Evolutionary conservation across 192 early-diverging fungal species (phyloP).

Genomic region (Podochytrium sp.): DNA sequence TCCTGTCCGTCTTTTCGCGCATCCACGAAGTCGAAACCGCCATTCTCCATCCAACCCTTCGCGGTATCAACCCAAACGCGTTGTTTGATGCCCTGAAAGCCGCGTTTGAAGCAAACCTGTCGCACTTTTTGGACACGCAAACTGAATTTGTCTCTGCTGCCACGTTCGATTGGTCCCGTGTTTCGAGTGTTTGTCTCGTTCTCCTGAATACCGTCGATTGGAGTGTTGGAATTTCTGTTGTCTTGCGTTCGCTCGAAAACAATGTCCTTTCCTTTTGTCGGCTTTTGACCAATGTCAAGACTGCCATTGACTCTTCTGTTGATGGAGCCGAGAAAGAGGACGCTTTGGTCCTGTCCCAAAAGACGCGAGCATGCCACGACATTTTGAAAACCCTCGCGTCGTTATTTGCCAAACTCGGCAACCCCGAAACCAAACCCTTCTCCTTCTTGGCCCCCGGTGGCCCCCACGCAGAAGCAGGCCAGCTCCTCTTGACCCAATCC

Average conservation of each 20-base stretch:
- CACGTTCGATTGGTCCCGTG: background rate
- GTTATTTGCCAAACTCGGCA: slow-evolving; percentile 27
- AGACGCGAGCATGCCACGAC: slow-evolving; percentile 29
- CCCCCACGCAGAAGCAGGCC: background rate
- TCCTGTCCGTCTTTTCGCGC: slow-evolving; percentile 17
- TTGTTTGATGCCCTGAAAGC: background rate
- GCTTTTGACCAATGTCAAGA: background rate
- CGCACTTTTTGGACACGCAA: background rate
- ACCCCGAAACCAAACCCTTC: background rate
- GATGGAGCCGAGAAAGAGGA: background rate
- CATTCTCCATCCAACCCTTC: background rate
- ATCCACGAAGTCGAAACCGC: background rate
- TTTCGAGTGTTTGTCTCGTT: slow-evolving; percentile 27
- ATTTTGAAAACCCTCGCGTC: slow-evolving; percentile 32
- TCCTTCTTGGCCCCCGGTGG: background rate
- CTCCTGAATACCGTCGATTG: slow-evolving; percentile 35
- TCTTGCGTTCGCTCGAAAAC: background rate
- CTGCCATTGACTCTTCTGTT: background rate
- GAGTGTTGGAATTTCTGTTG: slow-evolving; percentile 25
- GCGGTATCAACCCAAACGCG: background rate
- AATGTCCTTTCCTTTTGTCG: background rate
- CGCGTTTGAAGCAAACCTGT: background rate
- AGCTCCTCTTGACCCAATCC: background rate
- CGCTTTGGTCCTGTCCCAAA: slow-evolving; percentile 13
- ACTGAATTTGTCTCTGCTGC: background rate